A percentile compares a stretch with the other conserved stretches of the same genome.
Evolutionary conservation across 768 basidiomycete genomes (phyloP).

Genomic region (Chiua virens): DNA sequence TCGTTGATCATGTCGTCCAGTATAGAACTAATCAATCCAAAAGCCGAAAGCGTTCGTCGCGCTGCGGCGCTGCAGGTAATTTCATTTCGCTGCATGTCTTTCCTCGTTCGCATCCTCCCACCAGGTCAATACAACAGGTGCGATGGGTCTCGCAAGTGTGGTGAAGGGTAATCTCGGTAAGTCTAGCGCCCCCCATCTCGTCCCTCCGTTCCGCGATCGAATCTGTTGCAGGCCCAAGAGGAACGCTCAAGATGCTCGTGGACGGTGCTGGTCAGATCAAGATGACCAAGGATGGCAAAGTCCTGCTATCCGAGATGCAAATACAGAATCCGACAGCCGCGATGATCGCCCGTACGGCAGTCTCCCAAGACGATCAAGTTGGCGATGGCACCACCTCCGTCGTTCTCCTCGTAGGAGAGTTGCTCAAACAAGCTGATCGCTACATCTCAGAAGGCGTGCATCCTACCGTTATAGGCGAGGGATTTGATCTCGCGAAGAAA

Average conservation of each 20-base stretch:
- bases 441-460: constrained; percentile 98
- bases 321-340: constrained; percentile 99
- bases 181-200: constrained; percentile 24
- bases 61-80: constrained; percentile 88
- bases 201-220: constrained; percentile 24
- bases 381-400: constrained; percentile 99
- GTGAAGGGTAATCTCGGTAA: constrained; percentile 96
- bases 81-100: constrained; percentile 17
- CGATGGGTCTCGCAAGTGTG: constrained; percentile 95
- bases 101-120: constrained; percentile 24
- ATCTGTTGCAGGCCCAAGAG: constrained; percentile 73
- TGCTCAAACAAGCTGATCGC: constrained; percentile 96
- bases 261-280: constrained; percentile 98
- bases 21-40: constrained; percentile 95
- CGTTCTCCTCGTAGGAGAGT: constrained; percentile 91
- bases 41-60: constrained; percentile 90
- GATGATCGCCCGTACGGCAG: constrained; percentile 98
- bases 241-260: constrained; percentile 99
- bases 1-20: constrained; percentile 59
- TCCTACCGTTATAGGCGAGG: constrained; percentile 92
- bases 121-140: constrained; percentile 89
- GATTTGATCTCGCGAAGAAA: constrained; percentile 98
- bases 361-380: constrained; percentile 98
- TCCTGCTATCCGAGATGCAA: constrained; percentile 98
- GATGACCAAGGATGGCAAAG: constrained; percentile 99